Percentiles rank a stretch among this genome's conserved stretches.
Evolutionary conservation across 1,284 basidiomycete genomes (phyloP).

Genomic region (Xerocomus nothofagi): DNA sequence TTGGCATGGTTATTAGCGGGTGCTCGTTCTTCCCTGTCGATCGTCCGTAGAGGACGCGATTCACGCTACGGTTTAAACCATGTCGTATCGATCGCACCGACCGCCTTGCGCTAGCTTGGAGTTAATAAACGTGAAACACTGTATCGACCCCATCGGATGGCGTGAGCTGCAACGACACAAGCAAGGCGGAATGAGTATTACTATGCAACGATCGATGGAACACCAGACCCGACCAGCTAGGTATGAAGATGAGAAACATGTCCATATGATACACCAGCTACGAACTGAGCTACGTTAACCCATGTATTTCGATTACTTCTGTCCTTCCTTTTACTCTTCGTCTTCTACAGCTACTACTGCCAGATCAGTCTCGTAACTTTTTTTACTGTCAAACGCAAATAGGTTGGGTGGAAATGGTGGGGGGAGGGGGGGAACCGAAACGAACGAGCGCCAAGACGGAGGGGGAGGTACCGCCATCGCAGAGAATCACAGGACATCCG

Average conservation of each 20-base stretch:
- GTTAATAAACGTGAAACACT: not conserved
- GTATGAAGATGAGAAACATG: slow-evolving; percentile 4
- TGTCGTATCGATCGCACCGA: no score
- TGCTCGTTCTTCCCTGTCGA: not conserved
- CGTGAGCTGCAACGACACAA: not conserved
- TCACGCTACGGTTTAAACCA: not conserved
- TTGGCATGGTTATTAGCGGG: slow-evolving; percentile 34
- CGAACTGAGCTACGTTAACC: slow-evolving; percentile 24
- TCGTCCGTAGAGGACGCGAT: not conserved
- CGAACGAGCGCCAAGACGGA: slow-evolving; percentile 12
- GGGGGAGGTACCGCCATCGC: slow-evolving; percentile 11
- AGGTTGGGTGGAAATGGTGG: no score
- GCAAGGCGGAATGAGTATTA: not conserved
- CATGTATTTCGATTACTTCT: slow-evolving; percentile 35
- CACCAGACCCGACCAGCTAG: not conserved
- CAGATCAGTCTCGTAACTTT: slow-evolving; percentile 30
- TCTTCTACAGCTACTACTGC: slow-evolving; percentile 31
- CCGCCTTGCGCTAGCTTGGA: not conserved
- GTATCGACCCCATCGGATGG: not conserved
- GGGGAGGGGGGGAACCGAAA: slow-evolving; percentile 10
- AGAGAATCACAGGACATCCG: slow-evolving; percentile 22
- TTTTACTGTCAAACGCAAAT: slow-evolving; percentile 27
- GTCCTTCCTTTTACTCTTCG: slow-evolving; percentile 26
- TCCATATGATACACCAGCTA: slow-evolving; percentile 33
- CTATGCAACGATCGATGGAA: not conserved